A percentile compares a stretch with the other conserved stretches of the same genome.
Evolutionary conservation across 352 stramenopile genomes (phyloP).

Genomic region (Globisporangium megalacanthum): DNA sequence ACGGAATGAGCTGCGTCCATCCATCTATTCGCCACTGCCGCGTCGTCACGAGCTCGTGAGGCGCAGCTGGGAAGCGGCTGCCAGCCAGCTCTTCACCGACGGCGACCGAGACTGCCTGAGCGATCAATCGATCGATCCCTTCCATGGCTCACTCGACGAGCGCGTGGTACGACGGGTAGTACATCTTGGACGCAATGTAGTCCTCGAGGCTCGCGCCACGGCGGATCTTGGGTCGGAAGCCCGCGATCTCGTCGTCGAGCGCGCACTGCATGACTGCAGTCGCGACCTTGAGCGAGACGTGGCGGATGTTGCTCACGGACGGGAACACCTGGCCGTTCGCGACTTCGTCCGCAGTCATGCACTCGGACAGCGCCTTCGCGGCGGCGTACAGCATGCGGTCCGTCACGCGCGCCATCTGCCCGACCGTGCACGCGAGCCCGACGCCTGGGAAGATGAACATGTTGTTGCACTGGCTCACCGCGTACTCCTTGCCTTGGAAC

Average conservation of each 20-base stretch:
- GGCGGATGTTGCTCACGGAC: constrained; percentile 89
- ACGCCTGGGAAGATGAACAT: constrained; percentile 98
- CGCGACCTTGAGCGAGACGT: constrained; percentile 91
- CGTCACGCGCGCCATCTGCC: constrained; percentile 70
- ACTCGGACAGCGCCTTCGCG: constrained; percentile 91
- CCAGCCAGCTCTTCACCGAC: neutral
- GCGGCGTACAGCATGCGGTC: constrained; percentile 96
- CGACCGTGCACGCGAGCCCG: constrained; percentile 89
- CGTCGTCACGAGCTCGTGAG: neutral
- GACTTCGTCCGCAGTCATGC: constrained; percentile 91
- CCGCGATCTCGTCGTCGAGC: constrained; percentile 86
- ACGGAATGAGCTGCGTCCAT: neutral
- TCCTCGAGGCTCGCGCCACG: constrained; percentile 74
- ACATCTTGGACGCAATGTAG: constrained; percentile 94
- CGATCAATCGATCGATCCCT: neutral
- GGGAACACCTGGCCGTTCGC: constrained; percentile 92
- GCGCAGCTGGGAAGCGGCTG: too few species aligned
- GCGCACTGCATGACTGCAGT: constrained; percentile 88
- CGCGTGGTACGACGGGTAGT: constrained; percentile 92
- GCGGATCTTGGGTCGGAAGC: constrained; percentile 65
- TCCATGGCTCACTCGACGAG: constrained; percentile 75
- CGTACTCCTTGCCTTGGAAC: constrained; percentile 79
- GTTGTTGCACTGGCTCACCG: constrained; percentile 92
- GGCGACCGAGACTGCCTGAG: neutral
- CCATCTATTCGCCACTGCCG: neutral